Percentiles rank a stretch among this genome's conserved stretches.
Conservation (phyloP, 2,329 filamentous ascomycete species). For the Sclerotinia trifoliorum region DNA sequence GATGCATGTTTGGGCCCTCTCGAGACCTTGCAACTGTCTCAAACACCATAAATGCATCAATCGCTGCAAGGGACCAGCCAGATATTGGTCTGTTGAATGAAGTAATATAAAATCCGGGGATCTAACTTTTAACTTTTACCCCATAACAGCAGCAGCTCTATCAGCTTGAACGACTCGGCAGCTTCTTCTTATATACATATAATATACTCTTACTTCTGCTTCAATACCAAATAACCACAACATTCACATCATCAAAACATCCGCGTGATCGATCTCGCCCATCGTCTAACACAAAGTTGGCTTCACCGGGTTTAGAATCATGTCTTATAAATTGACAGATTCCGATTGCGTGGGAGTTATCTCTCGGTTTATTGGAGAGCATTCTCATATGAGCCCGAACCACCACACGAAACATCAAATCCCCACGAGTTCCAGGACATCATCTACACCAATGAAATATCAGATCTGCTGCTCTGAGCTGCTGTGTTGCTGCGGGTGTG, state of each 20-base stretch:
- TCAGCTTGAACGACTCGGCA: background rate
- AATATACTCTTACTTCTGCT: background rate
- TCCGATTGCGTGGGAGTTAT: background rate
- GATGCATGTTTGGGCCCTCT: background rate
- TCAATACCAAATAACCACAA: background rate
- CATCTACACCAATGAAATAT: background rate
- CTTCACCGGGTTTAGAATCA: background rate
- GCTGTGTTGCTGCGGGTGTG: slow-evolving; percentile 8
- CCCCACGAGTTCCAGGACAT: background rate
- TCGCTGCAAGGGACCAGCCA: slow-evolving; percentile 12
- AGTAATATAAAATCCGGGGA: slow-evolving; percentile 13
- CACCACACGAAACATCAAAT: background rate
- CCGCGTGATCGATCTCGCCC: slow-evolving; percentile 6
- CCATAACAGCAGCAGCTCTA: background rate
- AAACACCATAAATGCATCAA: background rate
- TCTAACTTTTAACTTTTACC: slow-evolving; percentile 10
- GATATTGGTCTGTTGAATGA: slow-evolving; percentile 8
- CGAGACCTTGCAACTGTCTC: slow-evolving; percentile 9
- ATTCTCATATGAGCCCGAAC: background rate
- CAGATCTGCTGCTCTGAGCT: background rate
- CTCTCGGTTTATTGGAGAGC: background rate
- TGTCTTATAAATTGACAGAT: background rate
- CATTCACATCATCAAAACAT: background rate
- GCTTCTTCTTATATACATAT: background rate
- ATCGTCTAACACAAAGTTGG: too few relatives aligned